These are phyloP conservation scores for Naganishia sp. DNA, from an alignment of 1,284 basidiomycete genomes.

Conservation along the genomic window DNA sequence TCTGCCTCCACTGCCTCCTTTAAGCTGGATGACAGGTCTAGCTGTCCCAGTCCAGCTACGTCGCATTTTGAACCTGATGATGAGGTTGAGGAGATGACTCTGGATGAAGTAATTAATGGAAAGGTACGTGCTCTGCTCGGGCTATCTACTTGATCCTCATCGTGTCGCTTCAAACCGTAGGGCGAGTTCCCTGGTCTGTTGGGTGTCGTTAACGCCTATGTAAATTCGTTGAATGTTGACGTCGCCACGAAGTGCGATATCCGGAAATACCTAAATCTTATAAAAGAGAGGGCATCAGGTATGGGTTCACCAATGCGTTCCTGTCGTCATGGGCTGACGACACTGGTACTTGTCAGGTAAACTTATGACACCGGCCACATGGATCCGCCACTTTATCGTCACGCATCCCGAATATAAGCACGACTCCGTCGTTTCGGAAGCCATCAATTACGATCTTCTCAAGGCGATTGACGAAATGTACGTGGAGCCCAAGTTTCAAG, in stretches of 20 bases:
- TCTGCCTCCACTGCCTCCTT: conserved; percentile 21
- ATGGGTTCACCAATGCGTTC: background rate
- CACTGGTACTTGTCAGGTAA: conserved; percentile 59
- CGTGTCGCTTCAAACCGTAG: background rate
- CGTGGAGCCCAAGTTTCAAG: conserved; percentile 48
- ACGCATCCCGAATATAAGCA: conserved; percentile 85
- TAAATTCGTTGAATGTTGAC: conserved; percentile 83
- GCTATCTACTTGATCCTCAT: background rate
- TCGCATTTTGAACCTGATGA: conserved; percentile 44
- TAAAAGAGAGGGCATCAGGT: conserved; percentile 79
- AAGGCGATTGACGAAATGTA: conserved; percentile 89
- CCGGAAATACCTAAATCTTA: conserved; percentile 73
- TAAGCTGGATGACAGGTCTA: conserved; percentile 28
- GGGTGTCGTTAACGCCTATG: conserved; percentile 78
- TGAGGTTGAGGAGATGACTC: conserved; percentile 88
- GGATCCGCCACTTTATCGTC: conserved; percentile 89
- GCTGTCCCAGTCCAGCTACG: conserved; percentile 16
- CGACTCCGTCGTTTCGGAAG: conserved; percentile 84
- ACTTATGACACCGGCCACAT: conserved; percentile 85
- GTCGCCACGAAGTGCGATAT: conserved; percentile 66
- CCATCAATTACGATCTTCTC: conserved; percentile 94
- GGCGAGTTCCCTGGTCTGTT: conserved; percentile 78
- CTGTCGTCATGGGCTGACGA: background rate
- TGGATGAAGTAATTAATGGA: conserved; percentile 92
- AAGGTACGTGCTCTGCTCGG: conserved; percentile 58